Percentiles rank a stretch among this genome's conserved stretches.
Conservation (phyloP, 306 rosid species). For the Dalbergia cochinchinensis region DNA sequence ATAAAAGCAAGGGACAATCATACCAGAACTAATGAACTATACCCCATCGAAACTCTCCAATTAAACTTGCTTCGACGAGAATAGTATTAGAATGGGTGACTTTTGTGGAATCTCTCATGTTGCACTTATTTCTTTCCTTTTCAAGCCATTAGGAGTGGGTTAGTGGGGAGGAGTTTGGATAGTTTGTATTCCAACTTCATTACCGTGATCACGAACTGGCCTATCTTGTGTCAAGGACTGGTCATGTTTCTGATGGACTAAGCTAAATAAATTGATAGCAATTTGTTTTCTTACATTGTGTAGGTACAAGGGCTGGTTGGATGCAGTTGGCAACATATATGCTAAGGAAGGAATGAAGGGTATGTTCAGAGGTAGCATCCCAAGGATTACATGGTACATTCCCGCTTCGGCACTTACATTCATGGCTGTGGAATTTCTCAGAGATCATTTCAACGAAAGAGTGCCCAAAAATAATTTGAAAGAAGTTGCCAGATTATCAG, state of each 20-base stretch:
- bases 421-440: slow-evolving; percentile 89
- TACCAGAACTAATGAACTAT: not conserved
- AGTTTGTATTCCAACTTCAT: too few relatives aligned
- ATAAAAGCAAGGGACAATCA: not conserved
- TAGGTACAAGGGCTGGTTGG: slow-evolving; percentile 86
- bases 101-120: too few relatives aligned
- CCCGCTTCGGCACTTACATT: slow-evolving; percentile 96
- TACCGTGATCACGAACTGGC: slow-evolving; percentile 1
- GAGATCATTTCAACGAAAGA: slow-evolving; percentile 68
- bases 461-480: slow-evolving; percentile 34
- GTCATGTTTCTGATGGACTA: slow-evolving; percentile 29
- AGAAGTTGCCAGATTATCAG: slow-evolving; percentile 61
- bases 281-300: slow-evolving; percentile 18
- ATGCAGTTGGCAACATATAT: slow-evolving; percentile 72
- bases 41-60: not conserved
- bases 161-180: too few relatives aligned
- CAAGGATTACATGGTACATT: slow-evolving; percentile 87
- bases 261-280: slow-evolving; percentile 35
- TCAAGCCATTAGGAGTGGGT: too few relatives aligned
- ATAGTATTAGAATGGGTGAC: too few relatives aligned
- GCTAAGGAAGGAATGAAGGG: slow-evolving; percentile 73
- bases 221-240: not conserved
- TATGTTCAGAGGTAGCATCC: slow-evolving; percentile 85
- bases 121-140: too few relatives aligned
- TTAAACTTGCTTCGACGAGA: too few relatives aligned